Base-by-base conservation (phyloP, 2,329 filamentous ascomycete species). In the Talaromyces sp. region DNA sequence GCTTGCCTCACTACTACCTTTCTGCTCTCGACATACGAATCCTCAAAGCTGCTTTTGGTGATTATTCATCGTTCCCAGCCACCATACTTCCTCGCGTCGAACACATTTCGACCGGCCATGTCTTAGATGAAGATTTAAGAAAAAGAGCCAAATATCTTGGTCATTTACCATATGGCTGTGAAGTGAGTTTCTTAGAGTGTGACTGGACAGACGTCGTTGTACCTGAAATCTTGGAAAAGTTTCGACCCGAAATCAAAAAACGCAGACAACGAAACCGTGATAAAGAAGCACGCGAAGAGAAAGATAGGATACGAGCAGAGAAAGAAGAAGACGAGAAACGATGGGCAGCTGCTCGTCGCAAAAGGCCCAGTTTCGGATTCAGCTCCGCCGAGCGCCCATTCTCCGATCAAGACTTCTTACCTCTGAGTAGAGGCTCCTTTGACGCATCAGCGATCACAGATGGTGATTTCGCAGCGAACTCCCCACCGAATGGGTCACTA, bases 161-260 rank as follows among this genome's bases (percentile, higher is more conserved):
- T 0, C 93, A 97, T 76, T 83, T 97, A 6, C 93, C 93, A 0
- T 88, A 90, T 60, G 93, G 93, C n/a, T 97, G 93, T 75, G 90
- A 96, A 69, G 91, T 97, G 48, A 92, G 85, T 69, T 97, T 97
- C 72, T 78, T 97, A 1, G 93, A 97, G 78, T 97, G 93, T 73
- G 93, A 97, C 75, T 97, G 93, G 93, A 93, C 91, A 3, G 93
- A 96, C 69, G 91, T 95, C 43, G 91, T 97, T 5, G 84, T 88
- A 3, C 83, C 88, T 0, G 89, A 91, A 60, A 85, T 91, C 3
- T 81, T 97, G n/a, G 87, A 87, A 45, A 84, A 84, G 1, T 97
- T 97, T 77, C 82, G 84, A n/a, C 79, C 82, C 0, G 92, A 97
- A 66, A 90, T 95, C 62, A 90, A 91, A 68, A 85, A 86, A 64